Conservation (phyloP, 2,329 filamentous ascomycete genomes). For the Cadophora sp. region DNA sequence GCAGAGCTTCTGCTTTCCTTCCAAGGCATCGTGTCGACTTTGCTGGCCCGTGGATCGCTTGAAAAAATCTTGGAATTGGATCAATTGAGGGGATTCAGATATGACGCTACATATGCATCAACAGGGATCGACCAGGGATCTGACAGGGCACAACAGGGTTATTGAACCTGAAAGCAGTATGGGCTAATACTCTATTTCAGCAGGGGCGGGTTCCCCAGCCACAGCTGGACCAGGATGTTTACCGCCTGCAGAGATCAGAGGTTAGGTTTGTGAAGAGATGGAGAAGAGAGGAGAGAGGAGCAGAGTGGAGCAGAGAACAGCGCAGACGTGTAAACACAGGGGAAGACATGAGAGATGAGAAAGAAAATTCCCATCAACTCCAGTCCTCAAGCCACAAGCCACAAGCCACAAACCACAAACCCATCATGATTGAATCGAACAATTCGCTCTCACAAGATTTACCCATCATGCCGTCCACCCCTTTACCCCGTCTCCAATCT, state of each 20-base stretch:
- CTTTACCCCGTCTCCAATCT: slow-evolving; percentile 1
- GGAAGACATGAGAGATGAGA: too few species aligned
- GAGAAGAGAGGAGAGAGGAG: neutral
- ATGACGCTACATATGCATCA: slow-evolving; percentile 11
- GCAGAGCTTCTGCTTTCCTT: neutral
- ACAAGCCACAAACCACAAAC: neutral
- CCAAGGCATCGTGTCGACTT: neutral
- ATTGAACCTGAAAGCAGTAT: slow-evolving; percentile 6
- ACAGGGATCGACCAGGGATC: neutral
- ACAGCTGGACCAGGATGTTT: neutral
- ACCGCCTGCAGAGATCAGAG: neutral
- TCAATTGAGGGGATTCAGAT: neutral
- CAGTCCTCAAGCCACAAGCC: neutral
- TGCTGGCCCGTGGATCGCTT: neutral
- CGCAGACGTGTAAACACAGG: too few species aligned
- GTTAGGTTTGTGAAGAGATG: neutral
- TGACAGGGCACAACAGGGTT: neutral
- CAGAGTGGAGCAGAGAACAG: neutral
- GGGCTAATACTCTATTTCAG: slow-evolving; percentile 9
- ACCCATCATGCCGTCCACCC: neutral
- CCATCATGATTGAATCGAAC: neutral
- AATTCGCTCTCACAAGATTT: neutral
- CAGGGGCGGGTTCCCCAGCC: slow-evolving; percentile 2
- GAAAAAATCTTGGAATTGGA: slow-evolving; percentile 4
- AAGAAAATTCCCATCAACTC: too few species aligned